These are phyloP conservation scores for Escallonia herrerae DNA, from an alignment of 129 eudicot species.

Conservation along the genomic window DNA sequence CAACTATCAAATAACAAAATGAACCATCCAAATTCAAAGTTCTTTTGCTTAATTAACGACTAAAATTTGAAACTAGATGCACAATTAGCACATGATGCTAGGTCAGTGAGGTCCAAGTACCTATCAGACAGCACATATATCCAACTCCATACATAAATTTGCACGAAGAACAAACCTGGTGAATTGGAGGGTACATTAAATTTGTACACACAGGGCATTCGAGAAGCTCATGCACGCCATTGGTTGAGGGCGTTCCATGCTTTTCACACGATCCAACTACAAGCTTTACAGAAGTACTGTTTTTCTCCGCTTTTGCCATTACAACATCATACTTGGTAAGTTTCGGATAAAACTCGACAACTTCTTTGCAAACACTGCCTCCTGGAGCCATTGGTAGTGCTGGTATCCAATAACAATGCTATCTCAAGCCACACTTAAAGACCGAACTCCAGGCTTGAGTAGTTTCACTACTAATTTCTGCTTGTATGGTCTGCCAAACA, in stretches of 20 bases:
- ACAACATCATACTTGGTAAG: conserved; percentile 40
- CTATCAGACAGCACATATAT: not conserved
- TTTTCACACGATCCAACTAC: conserved; percentile 30
- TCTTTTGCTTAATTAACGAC: not conserved
- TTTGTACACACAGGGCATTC: conserved; percentile 68
- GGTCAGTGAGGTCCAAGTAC: no score
- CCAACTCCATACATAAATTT: not conserved
- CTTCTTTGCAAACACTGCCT: conserved; percentile 56
- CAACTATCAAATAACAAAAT: not conserved
- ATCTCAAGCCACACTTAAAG: conserved; percentile 10
- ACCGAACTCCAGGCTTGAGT: conserved; percentile 13
- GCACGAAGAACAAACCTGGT: conserved; percentile 55
- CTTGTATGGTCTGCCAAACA: conserved; percentile 27
- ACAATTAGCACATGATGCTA: not conserved
- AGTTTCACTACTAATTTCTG: conserved; percentile 10
- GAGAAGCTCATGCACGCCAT: conserved; percentile 77
- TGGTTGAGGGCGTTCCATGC: conserved; percentile 43
- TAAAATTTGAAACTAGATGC: not conserved
- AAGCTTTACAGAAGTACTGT: conserved; percentile 14
- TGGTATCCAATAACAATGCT: conserved; percentile 5
- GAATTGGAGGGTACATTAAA: conserved; percentile 83
- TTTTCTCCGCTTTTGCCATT: conserved; percentile 32
- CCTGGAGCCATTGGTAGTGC: conserved; percentile 54
- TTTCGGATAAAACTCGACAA: conserved; percentile 58
- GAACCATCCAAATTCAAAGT: not conserved